These are phyloP conservation scores for Knoxdaviesia proteae DNA, from an alignment of 2,329 filamentous ascomycete species.

Conservation along the genomic window DNA sequence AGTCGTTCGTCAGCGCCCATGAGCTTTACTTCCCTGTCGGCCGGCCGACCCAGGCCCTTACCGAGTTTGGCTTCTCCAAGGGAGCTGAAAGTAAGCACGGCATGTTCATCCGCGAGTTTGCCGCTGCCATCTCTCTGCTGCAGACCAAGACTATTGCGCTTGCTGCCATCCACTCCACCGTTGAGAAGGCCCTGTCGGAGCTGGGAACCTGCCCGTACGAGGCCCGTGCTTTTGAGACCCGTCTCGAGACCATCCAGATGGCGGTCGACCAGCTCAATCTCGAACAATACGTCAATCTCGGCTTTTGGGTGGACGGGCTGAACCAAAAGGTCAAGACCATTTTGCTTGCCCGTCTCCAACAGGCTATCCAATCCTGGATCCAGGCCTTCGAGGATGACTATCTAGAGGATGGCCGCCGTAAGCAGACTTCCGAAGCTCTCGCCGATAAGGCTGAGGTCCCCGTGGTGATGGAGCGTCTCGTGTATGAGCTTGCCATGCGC, in stretches of 20 bases:
- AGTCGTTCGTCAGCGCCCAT: constrained; percentile 93
- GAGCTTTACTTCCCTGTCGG: constrained; percentile 50
- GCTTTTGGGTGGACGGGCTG: constrained; percentile 72
- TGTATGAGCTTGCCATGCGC: constrained; percentile 91
- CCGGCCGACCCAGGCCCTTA: constrained; percentile 22
- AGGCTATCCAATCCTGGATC: constrained; percentile 75
- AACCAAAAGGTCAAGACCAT: constrained; percentile 70
- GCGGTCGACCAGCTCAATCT: constrained; percentile 92
- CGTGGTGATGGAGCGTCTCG: constrained; percentile 42
- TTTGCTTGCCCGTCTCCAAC: constrained; percentile 61
- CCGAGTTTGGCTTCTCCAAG: constrained; percentile 23
- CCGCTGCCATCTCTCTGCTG: constrained; percentile 64
- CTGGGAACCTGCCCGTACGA: constrained; percentile 73
- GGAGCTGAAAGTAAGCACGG: constrained; percentile 78
- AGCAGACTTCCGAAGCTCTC: constrained; percentile 22
- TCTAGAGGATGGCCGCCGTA: constrained; percentile 29
- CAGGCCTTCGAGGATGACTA: constrained; percentile 53
- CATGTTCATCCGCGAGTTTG: constrained; percentile 88
- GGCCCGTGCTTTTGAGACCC: constrained; percentile 54
- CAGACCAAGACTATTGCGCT: constrained; percentile 73
- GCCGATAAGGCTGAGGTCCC: constrained; percentile 32
- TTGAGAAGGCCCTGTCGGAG: constrained; percentile 65
- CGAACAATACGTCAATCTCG: constrained; percentile 86
- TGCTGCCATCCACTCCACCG: constrained; percentile 55
- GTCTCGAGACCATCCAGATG: constrained; percentile 69